Base-by-base conservation (phyloP, 345 rosid species). In the Arabidopsis arenosa region DNA sequence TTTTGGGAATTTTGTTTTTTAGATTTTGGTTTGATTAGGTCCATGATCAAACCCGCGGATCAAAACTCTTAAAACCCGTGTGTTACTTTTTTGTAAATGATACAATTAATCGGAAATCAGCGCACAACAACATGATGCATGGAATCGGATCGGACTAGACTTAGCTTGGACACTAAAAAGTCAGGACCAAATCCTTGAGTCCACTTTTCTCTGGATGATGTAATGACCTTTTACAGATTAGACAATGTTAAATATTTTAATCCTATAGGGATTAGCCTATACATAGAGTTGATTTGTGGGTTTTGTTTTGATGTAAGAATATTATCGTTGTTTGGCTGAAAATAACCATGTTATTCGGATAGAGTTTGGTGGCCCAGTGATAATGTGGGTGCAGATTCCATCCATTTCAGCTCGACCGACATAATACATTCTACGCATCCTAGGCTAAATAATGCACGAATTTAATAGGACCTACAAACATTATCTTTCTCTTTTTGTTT, bases 351-450 rank as follows among this genome's bases (percentile, higher is more conserved):
- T 33, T 40, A 54, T 14, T 55, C 8, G 66, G 70, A 65, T 65
- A 45, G 58, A 44, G 58, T 55, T 65, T 35, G 66, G 72, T 65
- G 72, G 49, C 12, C 65, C 32, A 23, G 39, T 64, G 71, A 55
- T 45, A 55, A 23, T 44, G 48, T 74, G 44, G 65, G 57, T 36
- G 37, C 65, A 33, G 21, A 58, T 55, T 64, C 45, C 55, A 32
- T 63, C 55, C 52, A 55, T 40, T 53, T 63, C 7, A 30, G 63
- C 55, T 53, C 52, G 17, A 30, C 6, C 14, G 33, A 40, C 11
- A 28, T 28, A 28, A 4, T 28, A 28, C 32, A 47, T 74, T 66
- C 21, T 14, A 23, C 45, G 65, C 28, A 64, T 7, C 55, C 5
- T 17, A 54, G 30, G 61, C 41, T 49, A 39, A 72, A 61, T 30